These are phyloP conservation scores for Aspergillus brunneoviolaceus DNA, from an alignment of 2,329 filamentous ascomycete genomes.

Conservation along the genomic window DNA sequence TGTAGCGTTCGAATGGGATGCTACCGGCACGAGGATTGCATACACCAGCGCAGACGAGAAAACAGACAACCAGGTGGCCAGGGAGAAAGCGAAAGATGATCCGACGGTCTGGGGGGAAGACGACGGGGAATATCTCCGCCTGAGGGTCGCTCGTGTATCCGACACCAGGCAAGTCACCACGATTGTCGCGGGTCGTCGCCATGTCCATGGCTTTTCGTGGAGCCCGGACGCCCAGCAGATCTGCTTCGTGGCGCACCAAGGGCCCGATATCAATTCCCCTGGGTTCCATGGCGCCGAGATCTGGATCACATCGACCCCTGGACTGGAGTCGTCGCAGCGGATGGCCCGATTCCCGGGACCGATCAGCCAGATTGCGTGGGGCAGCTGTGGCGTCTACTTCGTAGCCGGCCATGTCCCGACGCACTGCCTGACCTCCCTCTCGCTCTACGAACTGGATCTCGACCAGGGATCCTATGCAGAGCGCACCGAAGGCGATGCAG, in stretches of 20 bases:
- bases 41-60: not conserved
- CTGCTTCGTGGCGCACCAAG: not conserved
- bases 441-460: not conserved
- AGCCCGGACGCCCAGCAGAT: not conserved
- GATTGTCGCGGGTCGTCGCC: not conserved
- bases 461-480: not conserved
- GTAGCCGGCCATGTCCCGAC: not conserved
- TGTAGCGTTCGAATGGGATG: conserved; percentile 3
- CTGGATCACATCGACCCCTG: not conserved
- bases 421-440: not conserved
- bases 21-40: conserved; percentile 8
- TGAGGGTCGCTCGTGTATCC: conserved; percentile 2
- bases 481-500: not conserved
- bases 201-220: conserved; percentile 6
- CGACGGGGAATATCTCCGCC: not conserved
- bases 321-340: not conserved
- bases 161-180: not conserved
- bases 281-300: not conserved
- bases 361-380: not conserved
- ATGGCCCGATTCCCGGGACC: not conserved
- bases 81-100: not conserved
- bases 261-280: not conserved
- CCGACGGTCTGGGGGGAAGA: not conserved
- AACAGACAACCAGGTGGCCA: not conserved
- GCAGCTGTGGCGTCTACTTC: not conserved